phyloP scores from a whole-genome alignment of 805 yeast species.

The Debaryomyces prosopidis region DNA sequence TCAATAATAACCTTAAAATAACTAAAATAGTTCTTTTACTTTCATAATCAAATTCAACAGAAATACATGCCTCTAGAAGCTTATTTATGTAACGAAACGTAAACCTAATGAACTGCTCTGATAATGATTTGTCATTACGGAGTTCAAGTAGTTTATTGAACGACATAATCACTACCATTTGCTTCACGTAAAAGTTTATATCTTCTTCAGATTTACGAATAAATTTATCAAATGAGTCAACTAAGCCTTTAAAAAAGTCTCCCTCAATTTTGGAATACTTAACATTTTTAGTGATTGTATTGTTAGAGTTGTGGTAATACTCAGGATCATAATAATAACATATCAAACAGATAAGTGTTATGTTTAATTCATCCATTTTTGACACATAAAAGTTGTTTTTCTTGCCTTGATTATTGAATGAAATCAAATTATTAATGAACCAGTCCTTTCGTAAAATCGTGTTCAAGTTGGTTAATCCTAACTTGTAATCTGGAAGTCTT shows the following conservation, averaged over 20 bases:
- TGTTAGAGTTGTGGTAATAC: slow-evolving; percentile 19
- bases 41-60: neutral
- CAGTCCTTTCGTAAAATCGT: slow-evolving; percentile 36
- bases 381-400: slow-evolving; percentile 12
- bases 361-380: slow-evolving; percentile 16
- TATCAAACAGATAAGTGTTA: slow-evolving; percentile 33
- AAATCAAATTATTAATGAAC: slow-evolving; percentile 24
- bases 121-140: slow-evolving; percentile 7
- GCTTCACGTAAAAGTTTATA: slow-evolving; percentile 19
- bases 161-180: slow-evolving; percentile 24
- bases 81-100: slow-evolving; percentile 21
- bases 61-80: slow-evolving; percentile 11
- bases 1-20: slow-evolving; percentile 47
- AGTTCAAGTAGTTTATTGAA: slow-evolving; percentile 16
- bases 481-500: slow-evolving; percentile 44
- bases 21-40: slow-evolving; percentile 13
- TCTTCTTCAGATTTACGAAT: slow-evolving; percentile 7
- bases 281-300: slow-evolving; percentile 20
- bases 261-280: slow-evolving; percentile 23
- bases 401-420: slow-evolving; percentile 7
- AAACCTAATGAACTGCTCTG: slow-evolving; percentile 13
- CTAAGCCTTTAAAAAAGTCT: slow-evolving; percentile 20
- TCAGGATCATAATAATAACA: slow-evolving; percentile 46
- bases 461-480: slow-evolving; percentile 50
- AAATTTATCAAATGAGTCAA: slow-evolving; percentile 11